Percentiles rank a stretch among this genome's conserved stretches.
Conservation (phyloP, 2,329 filamentous ascomycete species). For the Penicillium freii region DNA sequence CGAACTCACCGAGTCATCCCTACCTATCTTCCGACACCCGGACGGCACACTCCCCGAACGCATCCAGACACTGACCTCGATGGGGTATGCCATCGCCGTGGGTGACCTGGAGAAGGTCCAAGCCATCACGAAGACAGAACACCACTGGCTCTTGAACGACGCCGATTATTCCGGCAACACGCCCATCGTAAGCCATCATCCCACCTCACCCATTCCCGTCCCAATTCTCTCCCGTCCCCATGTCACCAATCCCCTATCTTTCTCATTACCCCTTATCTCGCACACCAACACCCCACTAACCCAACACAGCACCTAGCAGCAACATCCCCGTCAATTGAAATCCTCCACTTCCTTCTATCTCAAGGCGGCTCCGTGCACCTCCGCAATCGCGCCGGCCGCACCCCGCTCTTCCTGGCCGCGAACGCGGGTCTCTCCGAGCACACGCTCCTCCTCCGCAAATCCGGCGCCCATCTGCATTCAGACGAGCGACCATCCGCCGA, state of each 20-base stretch:
- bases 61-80: conserved; percentile 67
- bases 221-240: not conserved
- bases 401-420: conserved; percentile 59
- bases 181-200: conserved; percentile 39
- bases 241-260: not conserved
- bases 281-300: not conserved
- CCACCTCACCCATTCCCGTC: not conserved
- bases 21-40: conserved; percentile 74
- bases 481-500: conserved; percentile 56
- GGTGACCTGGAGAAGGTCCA: conserved; percentile 65
- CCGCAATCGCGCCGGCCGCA: conserved; percentile 57
- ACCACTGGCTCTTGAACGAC: conserved; percentile 67
- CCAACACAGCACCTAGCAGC: conserved; percentile 54
- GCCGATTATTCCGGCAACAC: conserved; percentile 82
- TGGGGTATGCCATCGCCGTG: conserved; percentile 76
- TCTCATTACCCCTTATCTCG: not conserved
- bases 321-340: conserved; percentile 54
- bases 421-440: conserved; percentile 56
- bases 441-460: conserved; percentile 54
- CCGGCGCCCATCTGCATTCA: conserved; percentile 59
- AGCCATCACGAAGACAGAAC: conserved; percentile 66
- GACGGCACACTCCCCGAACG: conserved; percentile 56
- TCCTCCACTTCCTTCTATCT: conserved; percentile 55
- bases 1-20: conserved; percentile 75
- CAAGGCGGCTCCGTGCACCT: conserved; percentile 60